A percentile compares a stretch with the other conserved stretches of the same genome.
Evolutionary conservation across 2,329 filamentous ascomycete species (phyloP).

Genomic region (Colletotrichum brevisporum): DNA sequence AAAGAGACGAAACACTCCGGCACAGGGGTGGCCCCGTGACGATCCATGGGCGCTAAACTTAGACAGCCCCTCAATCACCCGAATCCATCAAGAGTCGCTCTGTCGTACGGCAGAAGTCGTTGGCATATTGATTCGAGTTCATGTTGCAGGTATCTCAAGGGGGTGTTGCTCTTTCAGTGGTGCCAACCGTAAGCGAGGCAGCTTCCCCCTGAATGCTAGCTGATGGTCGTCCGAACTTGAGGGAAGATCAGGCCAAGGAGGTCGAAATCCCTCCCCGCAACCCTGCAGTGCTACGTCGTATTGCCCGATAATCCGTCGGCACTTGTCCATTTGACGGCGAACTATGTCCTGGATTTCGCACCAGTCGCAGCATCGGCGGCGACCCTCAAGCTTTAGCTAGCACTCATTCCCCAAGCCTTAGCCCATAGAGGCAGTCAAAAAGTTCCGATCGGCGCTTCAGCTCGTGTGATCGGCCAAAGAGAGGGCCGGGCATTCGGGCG

Average conservation of each 20-base stretch:
- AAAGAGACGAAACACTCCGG: conserved; percentile 23
- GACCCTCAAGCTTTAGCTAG: neutral
- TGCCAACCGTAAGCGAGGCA: neutral
- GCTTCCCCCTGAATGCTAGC: neutral
- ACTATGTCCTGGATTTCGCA: neutral
- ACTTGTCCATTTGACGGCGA: conserved; percentile 7
- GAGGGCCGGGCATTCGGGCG: neutral
- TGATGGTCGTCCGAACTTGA: conserved; percentile 20
- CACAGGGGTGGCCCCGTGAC: conserved; percentile 21
- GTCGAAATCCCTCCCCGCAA: neutral
- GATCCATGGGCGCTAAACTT: conserved; percentile 5
- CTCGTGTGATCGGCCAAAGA: conserved; percentile 13
- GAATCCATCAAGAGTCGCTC: too few relatives aligned
- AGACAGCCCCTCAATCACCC: neutral
- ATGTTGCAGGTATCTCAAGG: neutral
- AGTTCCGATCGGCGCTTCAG: conserved; percentile 7
- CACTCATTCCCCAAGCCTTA: neutral
- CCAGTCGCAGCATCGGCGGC: neutral
- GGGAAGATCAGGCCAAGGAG: conserved; percentile 9
- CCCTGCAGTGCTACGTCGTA: conserved; percentile 14
- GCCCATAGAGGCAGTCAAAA: neutral
- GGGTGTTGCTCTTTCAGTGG: neutral
- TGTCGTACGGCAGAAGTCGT: neutral
- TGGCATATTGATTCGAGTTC: neutral
- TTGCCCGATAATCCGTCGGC: neutral